Conservation (phyloP, 2,329 filamentous ascomycete species). For the Hortaea sp. region DNA sequence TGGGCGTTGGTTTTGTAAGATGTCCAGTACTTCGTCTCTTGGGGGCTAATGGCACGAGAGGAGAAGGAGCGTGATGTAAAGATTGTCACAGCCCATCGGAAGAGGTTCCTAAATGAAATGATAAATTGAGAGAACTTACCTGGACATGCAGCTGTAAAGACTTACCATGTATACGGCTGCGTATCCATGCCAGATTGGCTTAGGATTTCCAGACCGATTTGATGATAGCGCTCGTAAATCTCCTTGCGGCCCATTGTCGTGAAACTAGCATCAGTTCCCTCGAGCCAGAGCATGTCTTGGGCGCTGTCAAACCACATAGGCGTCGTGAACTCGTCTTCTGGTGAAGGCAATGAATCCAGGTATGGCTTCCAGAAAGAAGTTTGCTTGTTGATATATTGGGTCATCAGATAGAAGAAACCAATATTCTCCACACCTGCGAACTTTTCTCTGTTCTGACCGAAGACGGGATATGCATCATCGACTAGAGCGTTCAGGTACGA, state of each 20-base stretch:
- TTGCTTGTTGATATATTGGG: slow-evolving; percentile 23
- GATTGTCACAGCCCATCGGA: slow-evolving; percentile 42
- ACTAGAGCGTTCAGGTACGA: slow-evolving; percentile 29
- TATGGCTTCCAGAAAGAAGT: slow-evolving; percentile 29
- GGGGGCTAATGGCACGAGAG: slow-evolving; percentile 26
- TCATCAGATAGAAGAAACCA: slow-evolving; percentile 28
- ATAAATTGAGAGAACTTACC: slow-evolving; percentile 17
- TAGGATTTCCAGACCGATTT: slow-evolving; percentile 23
- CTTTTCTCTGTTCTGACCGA: slow-evolving; percentile 15
- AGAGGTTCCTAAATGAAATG: slow-evolving; percentile 32
- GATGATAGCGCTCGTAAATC: slow-evolving; percentile 29
- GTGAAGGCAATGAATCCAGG: slow-evolving; percentile 24
- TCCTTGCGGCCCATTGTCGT: slow-evolving; percentile 21
- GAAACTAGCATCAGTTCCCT: slow-evolving; percentile 26
- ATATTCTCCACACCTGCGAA: slow-evolving; percentile 22
- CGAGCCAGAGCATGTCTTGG: slow-evolving; percentile 23
- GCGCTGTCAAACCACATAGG: slow-evolving; percentile 25
- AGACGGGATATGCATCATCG: slow-evolving; percentile 23
- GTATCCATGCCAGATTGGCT: slow-evolving; percentile 19
- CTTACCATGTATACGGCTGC: slow-evolving; percentile 33
- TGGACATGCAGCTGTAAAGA: slow-evolving; percentile 6
- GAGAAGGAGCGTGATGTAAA: slow-evolving; percentile 43
- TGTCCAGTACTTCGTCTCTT: slow-evolving; percentile 27
- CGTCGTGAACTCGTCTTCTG: slow-evolving; percentile 21
- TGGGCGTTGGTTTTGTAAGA: slow-evolving; percentile 22